Percentiles rank a stretch among this genome's conserved stretches.
phyloP scores from a whole-genome alignment of 1,284 basidiomycete genomes.

The Marasmius tenuissimus region DNA sequence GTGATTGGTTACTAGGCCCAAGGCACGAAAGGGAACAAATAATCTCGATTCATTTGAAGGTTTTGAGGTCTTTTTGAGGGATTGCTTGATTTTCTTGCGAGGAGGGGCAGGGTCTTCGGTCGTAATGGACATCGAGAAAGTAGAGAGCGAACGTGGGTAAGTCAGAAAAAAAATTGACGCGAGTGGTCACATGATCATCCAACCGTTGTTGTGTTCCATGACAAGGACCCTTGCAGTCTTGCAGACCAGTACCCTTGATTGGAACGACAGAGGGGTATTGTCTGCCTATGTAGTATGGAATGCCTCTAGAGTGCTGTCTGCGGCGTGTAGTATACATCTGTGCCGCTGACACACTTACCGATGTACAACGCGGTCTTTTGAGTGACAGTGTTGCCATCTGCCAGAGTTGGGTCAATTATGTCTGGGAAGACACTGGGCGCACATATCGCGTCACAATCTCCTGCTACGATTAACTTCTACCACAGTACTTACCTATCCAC shows the following conservation, averaged over 20 bases:
- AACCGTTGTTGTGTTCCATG: background rate
- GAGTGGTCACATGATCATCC: conserved; percentile 7
- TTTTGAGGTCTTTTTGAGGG: conserved; percentile 21
- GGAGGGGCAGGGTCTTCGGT: conserved; percentile 32
- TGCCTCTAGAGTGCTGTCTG: background rate
- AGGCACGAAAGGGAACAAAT: conserved; percentile 93
- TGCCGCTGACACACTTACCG: too few relatives aligned
- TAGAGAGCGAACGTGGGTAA: background rate
- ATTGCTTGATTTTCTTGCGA: conserved; percentile 35
- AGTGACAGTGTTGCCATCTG: too few relatives aligned
- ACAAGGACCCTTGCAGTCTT: too few relatives aligned
- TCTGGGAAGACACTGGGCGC: too few relatives aligned
- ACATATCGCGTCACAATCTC: too few relatives aligned
- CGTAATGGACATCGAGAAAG: conserved; percentile 7
- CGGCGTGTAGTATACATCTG: too few relatives aligned
- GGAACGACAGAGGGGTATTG: too few relatives aligned
- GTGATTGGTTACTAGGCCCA: conserved; percentile 91
- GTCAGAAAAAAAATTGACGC: background rate
- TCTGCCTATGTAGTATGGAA: background rate
- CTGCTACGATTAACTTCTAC: too few relatives aligned
- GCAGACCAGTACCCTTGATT: too few relatives aligned
- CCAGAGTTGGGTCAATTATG: too few relatives aligned
- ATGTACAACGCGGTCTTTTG: too few relatives aligned
- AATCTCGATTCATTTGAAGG: conserved; percentile 48
- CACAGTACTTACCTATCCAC: too few relatives aligned